These are phyloP conservation scores for Amaranthus hypochondriacus DNA, from an alignment of 148 eudicot species.

Conservation along the genomic window DNA sequence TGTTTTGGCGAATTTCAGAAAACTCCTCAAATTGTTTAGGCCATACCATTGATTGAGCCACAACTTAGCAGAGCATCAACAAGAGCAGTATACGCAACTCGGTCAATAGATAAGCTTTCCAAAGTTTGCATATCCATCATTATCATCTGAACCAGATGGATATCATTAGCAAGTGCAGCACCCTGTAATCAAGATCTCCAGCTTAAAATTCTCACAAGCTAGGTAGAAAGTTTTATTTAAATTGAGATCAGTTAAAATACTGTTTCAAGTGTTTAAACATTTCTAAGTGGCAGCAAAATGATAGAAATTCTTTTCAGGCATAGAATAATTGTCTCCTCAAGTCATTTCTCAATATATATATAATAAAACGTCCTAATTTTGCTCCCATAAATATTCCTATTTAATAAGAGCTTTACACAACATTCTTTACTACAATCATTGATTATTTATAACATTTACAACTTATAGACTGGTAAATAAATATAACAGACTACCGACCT, in stretches of 20 bases:
- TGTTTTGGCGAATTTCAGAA: neutral
- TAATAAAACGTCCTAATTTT: no score
- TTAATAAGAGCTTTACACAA: no score
- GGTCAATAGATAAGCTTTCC: slow-evolving; percentile 37
- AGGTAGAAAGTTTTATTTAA: neutral
- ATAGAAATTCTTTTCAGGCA: neutral
- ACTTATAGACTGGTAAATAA: no score
- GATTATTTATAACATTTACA: no score
- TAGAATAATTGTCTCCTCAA: neutral
- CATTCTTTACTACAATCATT: no score
- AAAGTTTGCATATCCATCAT: slow-evolving; percentile 51
- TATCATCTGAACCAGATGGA: slow-evolving; percentile 37
- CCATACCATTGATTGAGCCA: slow-evolving; percentile 51
- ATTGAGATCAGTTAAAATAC: neutral
- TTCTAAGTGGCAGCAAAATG: neutral
- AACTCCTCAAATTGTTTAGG: neutral
- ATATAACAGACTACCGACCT: slow-evolving; percentile 31
- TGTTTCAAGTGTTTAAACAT: neutral
- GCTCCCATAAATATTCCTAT: no score
- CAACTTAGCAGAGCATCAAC: slow-evolving; percentile 55
- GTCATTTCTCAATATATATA: no score
- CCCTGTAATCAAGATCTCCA: slow-evolving; percentile 35
- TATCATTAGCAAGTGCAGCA: slow-evolving; percentile 44
- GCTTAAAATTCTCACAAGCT: slow-evolving; percentile 6
- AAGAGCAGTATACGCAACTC: slow-evolving; percentile 53